Conservation (phyloP, 2,329 filamentous ascomycete genomes). For the Alternaria sp. region DNA sequence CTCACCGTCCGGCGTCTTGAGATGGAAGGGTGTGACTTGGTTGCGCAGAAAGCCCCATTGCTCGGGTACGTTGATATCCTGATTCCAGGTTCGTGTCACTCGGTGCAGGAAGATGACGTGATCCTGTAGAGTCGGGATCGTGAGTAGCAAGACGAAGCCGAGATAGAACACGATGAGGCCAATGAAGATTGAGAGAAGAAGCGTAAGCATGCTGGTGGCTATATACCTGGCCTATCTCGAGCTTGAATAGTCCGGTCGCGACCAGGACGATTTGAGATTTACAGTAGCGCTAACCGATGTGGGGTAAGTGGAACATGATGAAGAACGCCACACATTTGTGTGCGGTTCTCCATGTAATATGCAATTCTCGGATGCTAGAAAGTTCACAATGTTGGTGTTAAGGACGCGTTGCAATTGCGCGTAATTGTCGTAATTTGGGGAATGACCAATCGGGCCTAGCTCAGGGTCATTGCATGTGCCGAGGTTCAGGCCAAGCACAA, state of each 20-base stretch:
- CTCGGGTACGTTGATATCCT: constrained; percentile 58
- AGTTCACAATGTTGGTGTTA: background rate
- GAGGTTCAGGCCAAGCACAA: background rate
- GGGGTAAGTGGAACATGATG: background rate
- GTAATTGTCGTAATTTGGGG: background rate
- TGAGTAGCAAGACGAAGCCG: constrained; percentile 55
- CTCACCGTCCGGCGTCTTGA: constrained; percentile 51
- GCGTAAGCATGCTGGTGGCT: constrained; percentile 24
- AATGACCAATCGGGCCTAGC: background rate
- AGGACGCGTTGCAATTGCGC: background rate
- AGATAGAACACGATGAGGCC: constrained; percentile 45
- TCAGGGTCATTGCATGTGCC: background rate
- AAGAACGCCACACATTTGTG: background rate
- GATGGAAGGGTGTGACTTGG: constrained; percentile 58
- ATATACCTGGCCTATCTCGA: background rate
- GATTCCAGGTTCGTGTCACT: constrained; percentile 62
- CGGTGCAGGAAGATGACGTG: constrained; percentile 65
- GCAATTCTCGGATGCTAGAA: background rate
- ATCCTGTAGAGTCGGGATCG: constrained; percentile 57
- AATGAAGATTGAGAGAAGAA: constrained; percentile 27
- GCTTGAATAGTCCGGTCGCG: background rate
- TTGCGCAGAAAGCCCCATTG: constrained; percentile 57
- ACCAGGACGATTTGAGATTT: background rate
- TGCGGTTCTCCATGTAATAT: background rate
- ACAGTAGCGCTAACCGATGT: background rate